A percentile compares a stretch with the other conserved stretches of the same genome.
phyloP scores from a whole-genome alignment of 345 rosid species.

The Moricandia arvensis region DNA sequence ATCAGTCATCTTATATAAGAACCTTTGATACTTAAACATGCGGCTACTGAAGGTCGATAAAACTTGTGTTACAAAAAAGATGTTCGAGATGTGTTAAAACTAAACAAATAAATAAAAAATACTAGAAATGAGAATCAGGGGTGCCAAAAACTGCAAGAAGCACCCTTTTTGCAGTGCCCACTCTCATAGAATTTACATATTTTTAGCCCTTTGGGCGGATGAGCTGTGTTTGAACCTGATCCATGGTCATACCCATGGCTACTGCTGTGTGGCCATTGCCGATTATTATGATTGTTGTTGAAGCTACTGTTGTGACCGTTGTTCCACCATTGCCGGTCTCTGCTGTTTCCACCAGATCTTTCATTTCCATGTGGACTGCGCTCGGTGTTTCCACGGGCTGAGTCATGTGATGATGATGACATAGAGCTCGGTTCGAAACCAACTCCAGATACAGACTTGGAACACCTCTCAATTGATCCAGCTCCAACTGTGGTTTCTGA shows the following conservation, averaged over 20 bases:
- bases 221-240: constrained; percentile 46
- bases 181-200: constrained; percentile 75
- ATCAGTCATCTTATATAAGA: too few species aligned
- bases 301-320: constrained; percentile 43
- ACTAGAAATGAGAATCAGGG: constrained; percentile 37
- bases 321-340: constrained; percentile 48
- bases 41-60: neutral
- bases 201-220: constrained; percentile 64
- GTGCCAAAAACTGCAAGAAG: constrained; percentile 74
- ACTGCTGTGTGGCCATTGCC: constrained; percentile 47
- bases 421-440: constrained; percentile 28
- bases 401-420: constrained; percentile 39
- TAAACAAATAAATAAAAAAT: constrained; percentile 18
- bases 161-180: constrained; percentile 77
- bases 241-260: constrained; percentile 53
- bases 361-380: constrained; percentile 55
- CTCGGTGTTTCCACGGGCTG: constrained; percentile 38
- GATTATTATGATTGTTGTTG: constrained; percentile 49
- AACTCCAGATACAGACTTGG: constrained; percentile 25
- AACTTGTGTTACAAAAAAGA: constrained; percentile 14
- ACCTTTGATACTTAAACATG: neutral
- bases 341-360: constrained; percentile 46
- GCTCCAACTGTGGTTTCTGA: constrained; percentile 41
- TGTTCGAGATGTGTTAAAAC: neutral
- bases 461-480: constrained; percentile 44